Evolutionary conservation across 2,329 filamentous ascomycete genomes (phyloP).

Genomic region (Bimuria novae-zelandiae): DNA sequence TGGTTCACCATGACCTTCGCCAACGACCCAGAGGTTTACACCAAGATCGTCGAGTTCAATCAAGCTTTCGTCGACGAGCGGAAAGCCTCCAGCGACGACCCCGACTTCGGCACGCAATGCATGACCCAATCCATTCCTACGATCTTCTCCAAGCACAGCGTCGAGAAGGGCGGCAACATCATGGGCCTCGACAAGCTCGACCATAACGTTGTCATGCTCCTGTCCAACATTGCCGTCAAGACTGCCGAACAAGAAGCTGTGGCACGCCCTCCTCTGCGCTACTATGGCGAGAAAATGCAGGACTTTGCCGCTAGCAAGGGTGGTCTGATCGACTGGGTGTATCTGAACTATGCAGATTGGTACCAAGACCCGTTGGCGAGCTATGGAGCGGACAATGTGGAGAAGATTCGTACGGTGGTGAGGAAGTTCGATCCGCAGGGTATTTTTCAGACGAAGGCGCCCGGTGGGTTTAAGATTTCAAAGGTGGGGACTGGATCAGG

Average conservation of each 20-base stretch:
- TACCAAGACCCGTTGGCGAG: constrained; percentile 11
- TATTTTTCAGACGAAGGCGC: constrained; percentile 15
- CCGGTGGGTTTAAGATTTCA: constrained; percentile 16
- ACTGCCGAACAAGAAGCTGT: neutral
- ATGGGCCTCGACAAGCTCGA: constrained; percentile 41
- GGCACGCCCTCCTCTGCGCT: neutral
- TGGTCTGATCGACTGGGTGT: constrained; percentile 11
- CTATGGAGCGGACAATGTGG: constrained; percentile 12
- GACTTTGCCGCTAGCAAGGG: constrained; percentile 1
- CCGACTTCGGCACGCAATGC: constrained; percentile 40
- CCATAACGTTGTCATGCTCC: constrained; percentile 2
- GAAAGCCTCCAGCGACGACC: constrained; percentile 30
- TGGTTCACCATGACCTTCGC: constrained; percentile 32
- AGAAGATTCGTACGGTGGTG: neutral
- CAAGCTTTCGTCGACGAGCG: constrained; percentile 43
- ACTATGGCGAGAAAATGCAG: constrained; percentile 1
- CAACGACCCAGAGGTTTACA: constrained; percentile 44
- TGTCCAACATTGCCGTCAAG: constrained; percentile 1
- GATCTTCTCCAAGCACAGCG: constrained; percentile 41
- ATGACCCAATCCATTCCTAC: constrained; percentile 48
- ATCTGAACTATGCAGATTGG: constrained; percentile 32
- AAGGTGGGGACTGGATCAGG: neutral
- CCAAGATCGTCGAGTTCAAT: constrained; percentile 48
- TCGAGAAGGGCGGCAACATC: constrained; percentile 48
- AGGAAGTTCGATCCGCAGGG: constrained; percentile 9